A percentile compares a stretch with the other conserved stretches of the same genome.
These are phyloP conservation scores for Colletotrichum higginsianum DNA, from an alignment of 2,329 filamentous ascomycete species.

Conservation along the genomic window DNA sequence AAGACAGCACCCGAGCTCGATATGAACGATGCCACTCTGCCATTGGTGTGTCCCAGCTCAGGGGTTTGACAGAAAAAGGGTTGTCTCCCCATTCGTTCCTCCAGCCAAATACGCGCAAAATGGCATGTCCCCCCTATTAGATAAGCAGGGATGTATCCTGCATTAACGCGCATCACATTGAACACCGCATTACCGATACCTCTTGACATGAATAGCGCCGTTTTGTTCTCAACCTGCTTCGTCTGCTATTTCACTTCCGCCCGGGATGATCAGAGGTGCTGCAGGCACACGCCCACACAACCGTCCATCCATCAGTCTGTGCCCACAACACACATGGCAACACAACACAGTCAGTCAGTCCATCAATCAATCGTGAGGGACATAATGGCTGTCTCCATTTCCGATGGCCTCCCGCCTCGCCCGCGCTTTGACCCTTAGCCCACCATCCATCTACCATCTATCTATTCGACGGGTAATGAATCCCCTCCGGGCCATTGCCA, in stretches of 20 bases:
- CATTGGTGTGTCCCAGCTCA: not conserved
- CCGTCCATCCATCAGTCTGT: not conserved
- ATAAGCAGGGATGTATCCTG: too few species aligned
- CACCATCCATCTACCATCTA: not conserved
- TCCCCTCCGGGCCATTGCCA: constrained; percentile 1
- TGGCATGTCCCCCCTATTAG: too few species aligned
- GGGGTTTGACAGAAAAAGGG: not conserved
- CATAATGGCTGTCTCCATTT: not conserved
- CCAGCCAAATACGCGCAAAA: too few species aligned
- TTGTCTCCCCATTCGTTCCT: not conserved
- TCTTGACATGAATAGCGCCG: not conserved
- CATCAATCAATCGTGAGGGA: not conserved
- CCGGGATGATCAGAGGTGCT: not conserved
- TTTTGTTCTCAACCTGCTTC: too few species aligned
- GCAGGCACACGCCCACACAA: not conserved
- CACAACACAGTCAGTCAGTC: too few species aligned
- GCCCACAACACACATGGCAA: not conserved
- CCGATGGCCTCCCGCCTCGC: not conserved
- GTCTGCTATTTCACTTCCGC: too few species aligned
- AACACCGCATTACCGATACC: not conserved
- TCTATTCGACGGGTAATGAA: not conserved
- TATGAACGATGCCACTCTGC: constrained; percentile 2
- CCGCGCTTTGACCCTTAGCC: constrained; percentile 30
- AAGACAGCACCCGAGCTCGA: not conserved
- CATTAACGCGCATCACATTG: not conserved